These are phyloP conservation scores for Brassica carinata DNA, from an alignment of 345 rosid species.

Conservation along the genomic window DNA sequence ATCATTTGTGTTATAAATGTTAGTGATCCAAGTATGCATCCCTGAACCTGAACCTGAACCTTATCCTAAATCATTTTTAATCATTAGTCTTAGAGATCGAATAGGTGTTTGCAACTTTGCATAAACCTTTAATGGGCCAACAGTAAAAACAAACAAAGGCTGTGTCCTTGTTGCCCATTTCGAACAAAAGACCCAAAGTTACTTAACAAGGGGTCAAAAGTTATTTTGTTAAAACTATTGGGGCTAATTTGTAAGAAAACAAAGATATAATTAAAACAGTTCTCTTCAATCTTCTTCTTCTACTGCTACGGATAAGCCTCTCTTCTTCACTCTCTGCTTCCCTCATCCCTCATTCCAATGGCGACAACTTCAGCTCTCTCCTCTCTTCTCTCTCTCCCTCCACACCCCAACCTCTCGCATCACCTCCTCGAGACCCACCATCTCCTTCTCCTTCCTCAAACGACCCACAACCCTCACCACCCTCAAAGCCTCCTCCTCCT, in stretches of 20 bases:
- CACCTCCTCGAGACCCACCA: constrained; percentile 30
- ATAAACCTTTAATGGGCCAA: neutral
- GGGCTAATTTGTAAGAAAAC: neutral
- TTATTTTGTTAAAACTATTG: neutral
- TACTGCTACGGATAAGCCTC: constrained; percentile 40
- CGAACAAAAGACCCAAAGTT: neutral
- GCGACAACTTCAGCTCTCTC: constrained; percentile 47
- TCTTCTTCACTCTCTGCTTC: neutral
- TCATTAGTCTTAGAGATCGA: neutral
- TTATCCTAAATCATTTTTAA: neutral
- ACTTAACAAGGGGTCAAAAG: neutral
- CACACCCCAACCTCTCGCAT: constrained; percentile 33
- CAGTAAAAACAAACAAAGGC: neutral
- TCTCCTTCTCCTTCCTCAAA: constrained; percentile 39
- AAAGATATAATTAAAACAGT: neutral
- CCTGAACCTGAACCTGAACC: neutral
- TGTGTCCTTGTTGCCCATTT: neutral
- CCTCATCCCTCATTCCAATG: constrained; percentile 37
- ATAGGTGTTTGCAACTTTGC: neutral
- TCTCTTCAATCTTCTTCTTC: neutral
- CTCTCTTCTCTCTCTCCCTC: constrained; percentile 42
- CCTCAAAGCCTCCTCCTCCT: constrained; percentile 39
- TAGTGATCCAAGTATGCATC: neutral
- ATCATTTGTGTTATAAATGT: neutral
- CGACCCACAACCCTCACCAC: constrained; percentile 22